These are phyloP conservation scores for Fusarium sarcochroum DNA, from an alignment of 2,329 filamentous ascomycete genomes.

Conservation along the genomic window DNA sequence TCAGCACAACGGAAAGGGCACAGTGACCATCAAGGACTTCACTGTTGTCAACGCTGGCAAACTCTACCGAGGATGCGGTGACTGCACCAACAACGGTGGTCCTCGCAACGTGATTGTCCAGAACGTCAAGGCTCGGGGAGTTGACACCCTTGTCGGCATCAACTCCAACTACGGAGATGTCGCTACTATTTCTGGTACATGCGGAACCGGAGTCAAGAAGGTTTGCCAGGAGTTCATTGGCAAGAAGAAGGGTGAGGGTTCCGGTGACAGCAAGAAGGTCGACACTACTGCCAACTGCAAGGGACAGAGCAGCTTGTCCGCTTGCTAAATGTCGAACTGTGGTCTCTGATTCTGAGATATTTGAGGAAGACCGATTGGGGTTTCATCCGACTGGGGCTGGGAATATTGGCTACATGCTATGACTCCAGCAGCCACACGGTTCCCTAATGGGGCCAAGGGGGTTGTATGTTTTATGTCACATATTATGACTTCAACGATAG, in stretches of 20 bases:
- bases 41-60: slow-evolving; percentile 26
- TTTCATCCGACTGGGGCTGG: neutral
- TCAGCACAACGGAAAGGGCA: slow-evolving; percentile 29
- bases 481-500: too few species aligned
- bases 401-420: neutral
- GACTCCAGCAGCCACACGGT: neutral
- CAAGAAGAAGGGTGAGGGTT: neutral
- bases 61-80: slow-evolving; percentile 31
- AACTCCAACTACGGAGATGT: slow-evolving; percentile 36
- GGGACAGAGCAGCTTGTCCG: neutral
- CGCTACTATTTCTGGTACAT: slow-evolving; percentile 11
- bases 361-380: neutral
- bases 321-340: neutral
- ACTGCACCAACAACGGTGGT: slow-evolving; percentile 33
- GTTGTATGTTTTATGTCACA: too few species aligned
- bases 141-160: slow-evolving; percentile 20
- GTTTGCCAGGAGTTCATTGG: slow-evolving; percentile 36
- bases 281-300: neutral
- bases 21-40: slow-evolving; percentile 28
- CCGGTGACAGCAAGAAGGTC: neutral
- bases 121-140: slow-evolving; percentile 10
- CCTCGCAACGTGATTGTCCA: slow-evolving; percentile 28
- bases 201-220: slow-evolving; percentile 22
- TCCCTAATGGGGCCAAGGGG: neutral
- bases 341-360: neutral